Evolutionary conservation across 2,329 filamentous ascomycete species (phyloP), one percentile per base, ranked within the genome.

Genomic region (Arthrobotrys megalospora): DNA sequence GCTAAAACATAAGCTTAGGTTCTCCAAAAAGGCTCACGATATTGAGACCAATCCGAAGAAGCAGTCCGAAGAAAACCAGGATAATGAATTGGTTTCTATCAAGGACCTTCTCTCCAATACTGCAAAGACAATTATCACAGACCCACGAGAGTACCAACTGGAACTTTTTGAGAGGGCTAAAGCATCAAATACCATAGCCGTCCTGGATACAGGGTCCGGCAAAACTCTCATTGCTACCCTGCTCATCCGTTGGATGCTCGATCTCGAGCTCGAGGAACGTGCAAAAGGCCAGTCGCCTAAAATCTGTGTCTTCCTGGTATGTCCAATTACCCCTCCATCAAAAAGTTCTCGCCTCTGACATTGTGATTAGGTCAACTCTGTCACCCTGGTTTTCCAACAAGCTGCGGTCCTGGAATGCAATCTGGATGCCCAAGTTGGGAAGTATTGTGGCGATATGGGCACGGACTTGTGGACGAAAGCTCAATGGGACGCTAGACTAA

Each of bases 211-310:
- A n/a, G 92, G 96, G 11, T 94, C 93, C 2, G 96, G 96, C 1
- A 99, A 99, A 85, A 99, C 96, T 0, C 87, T 97, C n/a, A 97
- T 99, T 81, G 94, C 96, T 0, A 94, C 93, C 0, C 87, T 98
- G 1, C 87, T 99, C 4, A 87, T 98, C 24, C 90, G 91, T 45
- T 89, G 96, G 83, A 88, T 90, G 8, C 87, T 98, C 34, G 90
- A 93, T 45, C 86, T 91, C 76, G 96, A 99, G 83, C 85, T 97
- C 0, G 90, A 93, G 79, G 86, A 90, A 80, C 89, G 94, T 45
- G 87, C 86, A 0, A 82, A 85, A 1, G 91, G 91, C 1, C 86
- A 87, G n/a, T 82, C 86, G 0, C 88, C 86, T 43, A 90, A 91
- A 32, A 88, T 93, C 7, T 89, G 93, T 0, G 97, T 98, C 85